Evolutionary conservation across 129 eudicot species (phyloP).

Genomic region (Chrysanthemum makinoi): DNA sequence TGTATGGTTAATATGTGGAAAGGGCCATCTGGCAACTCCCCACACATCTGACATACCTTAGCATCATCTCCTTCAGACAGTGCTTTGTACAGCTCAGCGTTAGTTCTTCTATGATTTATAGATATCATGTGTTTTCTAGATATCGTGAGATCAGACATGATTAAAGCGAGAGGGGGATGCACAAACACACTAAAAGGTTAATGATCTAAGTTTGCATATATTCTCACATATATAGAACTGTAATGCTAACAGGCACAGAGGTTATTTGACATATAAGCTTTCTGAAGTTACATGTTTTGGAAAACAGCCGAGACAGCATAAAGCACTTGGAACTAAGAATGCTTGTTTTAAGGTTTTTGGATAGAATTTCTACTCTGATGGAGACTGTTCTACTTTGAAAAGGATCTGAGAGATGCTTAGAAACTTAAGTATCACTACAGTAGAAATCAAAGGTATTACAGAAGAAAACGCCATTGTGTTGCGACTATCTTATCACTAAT

Average conservation of each 20-base stretch:
- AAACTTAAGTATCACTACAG: not conserved
- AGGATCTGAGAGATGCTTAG: not conserved
- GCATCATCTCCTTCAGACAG: constrained; percentile 18
- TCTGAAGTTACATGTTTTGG: no score
- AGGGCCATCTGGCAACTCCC: constrained; percentile 26
- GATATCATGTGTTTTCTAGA: not conserved
- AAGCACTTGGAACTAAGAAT: not conserved
- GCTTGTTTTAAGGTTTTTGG: not conserved
- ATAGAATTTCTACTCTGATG: not conserved
- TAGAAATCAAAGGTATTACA: not conserved
- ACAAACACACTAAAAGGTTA: no score
- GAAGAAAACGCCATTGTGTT: no score
- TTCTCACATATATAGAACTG: no score
- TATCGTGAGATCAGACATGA: not conserved
- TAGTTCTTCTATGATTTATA: constrained; percentile 6
- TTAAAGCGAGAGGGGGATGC: no score
- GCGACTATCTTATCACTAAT: no score
- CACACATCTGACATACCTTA: constrained; percentile 18
- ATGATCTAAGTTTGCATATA: no score
- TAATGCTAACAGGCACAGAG: no score
- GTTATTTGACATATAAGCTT: no score
- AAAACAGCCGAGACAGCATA: no score
- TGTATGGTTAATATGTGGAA: constrained; percentile 28
- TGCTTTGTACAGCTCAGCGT: constrained; percentile 13
- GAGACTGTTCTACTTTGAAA: not conserved